Evolutionary conservation across 768 basidiomycete species (phyloP), one percentile per base, ranked within the genome.

Genomic region (Kwoniella sp.): DNA sequence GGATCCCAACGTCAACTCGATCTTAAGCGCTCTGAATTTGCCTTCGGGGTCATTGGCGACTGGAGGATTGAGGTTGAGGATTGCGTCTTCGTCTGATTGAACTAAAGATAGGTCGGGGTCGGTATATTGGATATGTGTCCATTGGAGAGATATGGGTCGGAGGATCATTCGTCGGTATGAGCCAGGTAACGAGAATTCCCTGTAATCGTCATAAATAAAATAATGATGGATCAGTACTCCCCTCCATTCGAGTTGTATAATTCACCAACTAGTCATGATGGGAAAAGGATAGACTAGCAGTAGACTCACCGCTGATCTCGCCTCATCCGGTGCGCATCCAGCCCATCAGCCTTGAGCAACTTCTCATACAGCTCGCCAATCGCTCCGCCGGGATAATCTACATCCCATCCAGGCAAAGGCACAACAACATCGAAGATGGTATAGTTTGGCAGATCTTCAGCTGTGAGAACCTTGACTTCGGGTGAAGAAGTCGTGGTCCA

Each of bases 391-490:
- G 96, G 96, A 78, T 91, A 97, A 33, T 89, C 88, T 21, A 98
- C 91, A 73, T 95, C 91, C 68, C 87, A 92, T 2, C 96, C 96
- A 27, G 96, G 94, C 21, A 98, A 82, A n/a, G 96, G 94, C 88
- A 98, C 91, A 66, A 98, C 86, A 60, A 98, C 90, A 80, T 99
- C 95, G 73, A 92, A 91, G 65, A 98, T 91, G 17, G 88, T 86
- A 80, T 93, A 89, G 60, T 89, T 86, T 72, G 53, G 53, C 50
- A 92, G 79, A 77, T 97, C 91, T 19, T 84, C 89, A 68, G 86
- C 86, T 0, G 87, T 87, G 58, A 99, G 80, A 2, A 87, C 86
- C 80, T 89, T 92, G 60, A 96, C 87, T 46, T 84, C 86, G 24
- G 86, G 61, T 17, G 57, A 62, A 7, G 76, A 77, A 1, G 77